A percentile compares a stretch with the other conserved stretches of the same genome.
Conservation (phyloP, 352 stramenopile genomes). For the Globisporangium mamillatum region DNA sequence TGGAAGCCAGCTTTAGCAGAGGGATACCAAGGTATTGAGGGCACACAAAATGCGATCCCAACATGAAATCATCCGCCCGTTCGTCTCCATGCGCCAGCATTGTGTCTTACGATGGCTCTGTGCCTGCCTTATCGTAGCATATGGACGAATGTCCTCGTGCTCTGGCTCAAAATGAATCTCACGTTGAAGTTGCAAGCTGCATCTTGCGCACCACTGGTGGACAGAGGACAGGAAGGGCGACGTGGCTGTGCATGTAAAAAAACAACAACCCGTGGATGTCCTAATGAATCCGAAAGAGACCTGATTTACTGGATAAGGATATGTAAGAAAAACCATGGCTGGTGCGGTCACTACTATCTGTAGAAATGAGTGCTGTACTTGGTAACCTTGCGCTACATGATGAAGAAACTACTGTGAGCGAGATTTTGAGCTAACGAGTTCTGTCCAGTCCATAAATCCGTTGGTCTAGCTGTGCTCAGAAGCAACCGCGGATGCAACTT, state of each 20-base stretch:
- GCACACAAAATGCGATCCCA: too few relatives aligned
- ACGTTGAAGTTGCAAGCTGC: constrained; percentile 2
- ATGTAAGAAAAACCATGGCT: neutral
- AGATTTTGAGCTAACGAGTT: neutral
- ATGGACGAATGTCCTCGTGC: neutral
- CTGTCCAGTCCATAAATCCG: too few relatives aligned
- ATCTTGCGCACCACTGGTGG: neutral
- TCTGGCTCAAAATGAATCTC: neutral
- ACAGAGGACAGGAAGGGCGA: neutral
- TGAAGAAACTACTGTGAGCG: too few relatives aligned
- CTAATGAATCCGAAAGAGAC: neutral
- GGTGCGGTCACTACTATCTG: too few relatives aligned
- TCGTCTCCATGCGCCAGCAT: neutral
- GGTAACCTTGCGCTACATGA: too few relatives aligned
- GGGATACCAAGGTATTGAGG: too few relatives aligned
- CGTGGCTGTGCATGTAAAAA: too few relatives aligned
- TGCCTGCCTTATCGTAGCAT: neutral
- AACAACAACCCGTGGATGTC: neutral
- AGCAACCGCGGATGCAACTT: too few relatives aligned
- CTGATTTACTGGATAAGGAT: neutral
- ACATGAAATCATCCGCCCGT: neutral
- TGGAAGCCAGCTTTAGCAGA: too few relatives aligned
- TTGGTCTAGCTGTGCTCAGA: too few relatives aligned
- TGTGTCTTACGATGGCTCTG: neutral
- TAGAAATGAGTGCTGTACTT: too few relatives aligned